Evolutionary conservation across 2,329 filamentous ascomycete genomes (phyloP), one percentile per base, ranked within the genome.

Genomic region (Colletotrichum ledebouriae): DNA sequence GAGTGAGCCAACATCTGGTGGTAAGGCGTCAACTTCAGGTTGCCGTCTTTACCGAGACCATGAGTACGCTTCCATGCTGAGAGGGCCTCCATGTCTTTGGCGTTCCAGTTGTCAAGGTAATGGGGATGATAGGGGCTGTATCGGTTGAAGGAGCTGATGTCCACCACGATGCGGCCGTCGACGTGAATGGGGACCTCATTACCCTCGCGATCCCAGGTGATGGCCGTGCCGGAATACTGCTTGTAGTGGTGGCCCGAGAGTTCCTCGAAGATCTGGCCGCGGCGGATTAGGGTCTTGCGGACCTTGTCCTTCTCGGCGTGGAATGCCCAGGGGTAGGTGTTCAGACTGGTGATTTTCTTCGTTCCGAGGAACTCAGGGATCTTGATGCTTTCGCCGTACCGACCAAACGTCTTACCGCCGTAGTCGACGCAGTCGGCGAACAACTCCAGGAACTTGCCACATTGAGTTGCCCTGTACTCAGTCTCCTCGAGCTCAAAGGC

Each of bases 161-260:
- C 79, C 44, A 81, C 74, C 33, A 81, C 76, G 55, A 81, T 78
- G 59, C 79, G 78, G 12, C 79, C 79, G 3, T 73, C 72, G 49
- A 80, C 74, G 15, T 69, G 67, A 12, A 67, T 58, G 12, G 67
- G 67, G 12, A 67, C 63, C 39, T 69, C 78, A 59, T 78, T 77
- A 53, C 74, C 73, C 49, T 78, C 73, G 25, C 73, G 69, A 46
- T 79, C 73, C 77, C 78, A 78, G 9, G 74, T 77, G 62, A 80
- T 75, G 5, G 79, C 81, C 25, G 74, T 75, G 17, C 81, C 79
- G 7, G 74, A 77, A 71, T 85, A 86, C 37, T 79, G 74, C 74
- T 84, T 85, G 75, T 84, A 86, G 67, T 84, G 79, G 67, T 81
- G 82, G 2, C 83, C 84, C 0, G 80, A 79, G 1, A 85, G 78